phyloP scores from a whole-genome alignment of 371 early-diverging fungal genomes.

The Apophysomyces variabilis region DNA sequence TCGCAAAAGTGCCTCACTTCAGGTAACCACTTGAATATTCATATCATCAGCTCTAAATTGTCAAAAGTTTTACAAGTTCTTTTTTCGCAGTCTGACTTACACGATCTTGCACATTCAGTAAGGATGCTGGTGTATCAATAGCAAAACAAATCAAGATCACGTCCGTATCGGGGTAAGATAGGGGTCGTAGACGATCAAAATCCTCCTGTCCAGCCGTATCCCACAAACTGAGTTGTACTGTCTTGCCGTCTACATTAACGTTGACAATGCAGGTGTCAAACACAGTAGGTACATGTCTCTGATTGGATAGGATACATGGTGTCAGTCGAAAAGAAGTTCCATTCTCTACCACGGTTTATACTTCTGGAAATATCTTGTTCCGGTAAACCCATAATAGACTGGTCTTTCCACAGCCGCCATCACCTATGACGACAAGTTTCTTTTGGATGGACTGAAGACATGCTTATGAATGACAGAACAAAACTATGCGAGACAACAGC shows the following conservation, averaged over 20 bases:
- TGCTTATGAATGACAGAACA: neutral
- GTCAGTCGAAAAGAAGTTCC: neutral
- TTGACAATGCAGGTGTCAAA: conserved; percentile 88
- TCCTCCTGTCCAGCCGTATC: conserved; percentile 95
- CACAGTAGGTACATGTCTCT: conserved; percentile 71
- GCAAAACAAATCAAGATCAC: conserved; percentile 90
- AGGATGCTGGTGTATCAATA: conserved; percentile 73
- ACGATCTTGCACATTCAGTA: conserved; percentile 83
- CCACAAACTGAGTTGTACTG: conserved; percentile 86
- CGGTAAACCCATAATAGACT: conserved; percentile 45
- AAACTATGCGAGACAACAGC: neutral
- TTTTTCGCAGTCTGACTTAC: conserved; percentile 32
- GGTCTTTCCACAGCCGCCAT: conserved; percentile 49
- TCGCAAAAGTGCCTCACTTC: conserved; percentile 68
- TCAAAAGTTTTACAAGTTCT: neutral
- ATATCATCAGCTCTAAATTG: neutral
- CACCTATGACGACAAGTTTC: conserved; percentile 47
- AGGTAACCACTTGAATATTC: conserved; percentile 57
- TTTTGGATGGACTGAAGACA: conserved; percentile 17
- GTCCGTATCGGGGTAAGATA: conserved; percentile 90
- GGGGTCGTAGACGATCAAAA: conserved; percentile 80
- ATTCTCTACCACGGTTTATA: conserved; percentile 15
- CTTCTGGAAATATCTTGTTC: conserved; percentile 43
- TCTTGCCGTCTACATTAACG: conserved; percentile 76
- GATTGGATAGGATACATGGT: neutral